Conservation (phyloP, 2,329 filamentous ascomycete genomes). For the Talaromyces sp. region DNA sequence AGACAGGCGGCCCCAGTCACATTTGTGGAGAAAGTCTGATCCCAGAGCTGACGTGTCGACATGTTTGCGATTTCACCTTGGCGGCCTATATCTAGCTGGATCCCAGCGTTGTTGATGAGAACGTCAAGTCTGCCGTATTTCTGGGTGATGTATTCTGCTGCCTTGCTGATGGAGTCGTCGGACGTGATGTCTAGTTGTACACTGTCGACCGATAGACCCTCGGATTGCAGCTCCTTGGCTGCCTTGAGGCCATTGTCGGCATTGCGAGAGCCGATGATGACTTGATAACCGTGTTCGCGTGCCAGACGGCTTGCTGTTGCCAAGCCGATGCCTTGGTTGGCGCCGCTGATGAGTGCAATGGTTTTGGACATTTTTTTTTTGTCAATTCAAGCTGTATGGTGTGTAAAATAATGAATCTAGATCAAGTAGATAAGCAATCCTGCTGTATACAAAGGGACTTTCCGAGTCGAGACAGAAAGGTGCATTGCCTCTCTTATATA, state of each 20-base stretch:
- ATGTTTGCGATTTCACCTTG: background rate
- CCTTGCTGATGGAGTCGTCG: constrained; percentile 27
- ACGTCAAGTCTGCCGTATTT: constrained; percentile 22
- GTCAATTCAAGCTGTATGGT: background rate
- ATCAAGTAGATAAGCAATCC: background rate
- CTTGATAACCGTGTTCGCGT: constrained; percentile 12
- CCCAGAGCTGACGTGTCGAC: constrained; percentile 19
- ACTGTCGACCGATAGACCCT: constrained; percentile 8
- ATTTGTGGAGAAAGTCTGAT: constrained; percentile 27
- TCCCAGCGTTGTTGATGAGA: constrained; percentile 27
- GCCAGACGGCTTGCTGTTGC: constrained; percentile 8
- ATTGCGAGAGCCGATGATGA: constrained; percentile 14
- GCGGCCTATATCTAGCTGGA: background rate
- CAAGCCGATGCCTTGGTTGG: constrained; percentile 14
- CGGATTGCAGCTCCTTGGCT: constrained; percentile 4
- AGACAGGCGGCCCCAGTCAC: constrained; percentile 32
- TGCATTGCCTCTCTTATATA: background rate
- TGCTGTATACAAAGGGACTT: background rate
- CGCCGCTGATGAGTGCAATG: constrained; percentile 13
- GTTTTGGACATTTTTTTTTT: constrained; percentile 7
- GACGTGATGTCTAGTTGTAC: constrained; percentile 26
- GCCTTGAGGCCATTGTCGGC: constrained; percentile 7
- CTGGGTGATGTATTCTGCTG: constrained; percentile 14
- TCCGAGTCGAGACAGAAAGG: no score
- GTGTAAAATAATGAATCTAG: background rate